These are phyloP conservation scores for Leccinum fibrillosum DNA, from an alignment of 768 basidiomycete species.

Conservation along the genomic window DNA sequence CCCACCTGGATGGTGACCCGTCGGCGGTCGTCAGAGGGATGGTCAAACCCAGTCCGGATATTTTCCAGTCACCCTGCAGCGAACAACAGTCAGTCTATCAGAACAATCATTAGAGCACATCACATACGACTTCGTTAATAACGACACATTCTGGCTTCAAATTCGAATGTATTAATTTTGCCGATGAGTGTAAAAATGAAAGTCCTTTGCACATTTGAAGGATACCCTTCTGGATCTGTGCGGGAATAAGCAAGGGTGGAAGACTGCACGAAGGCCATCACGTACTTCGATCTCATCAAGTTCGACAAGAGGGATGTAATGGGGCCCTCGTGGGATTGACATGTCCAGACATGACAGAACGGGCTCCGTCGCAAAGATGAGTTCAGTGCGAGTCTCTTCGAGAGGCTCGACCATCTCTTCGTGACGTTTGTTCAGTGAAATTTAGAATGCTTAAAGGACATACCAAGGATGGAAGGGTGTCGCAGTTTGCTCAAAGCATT, in stretches of 20 bases:
- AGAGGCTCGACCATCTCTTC: slow-evolving; percentile 96
- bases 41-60: slow-evolving; percentile 85
- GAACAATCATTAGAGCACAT: slow-evolving; percentile 4
- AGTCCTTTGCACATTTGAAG: slow-evolving; percentile 90
- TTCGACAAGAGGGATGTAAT: slow-evolving; percentile 62
- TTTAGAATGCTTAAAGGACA: slow-evolving; percentile 11
- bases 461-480: slow-evolving; percentile 91
- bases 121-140: slow-evolving; percentile 80
- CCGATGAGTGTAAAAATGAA: slow-evolving; percentile 88
- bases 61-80: slow-evolving; percentile 95
- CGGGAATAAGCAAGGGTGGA: slow-evolving; percentile 6
- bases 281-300: slow-evolving; percentile 93
- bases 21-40: slow-evolving; percentile 68
- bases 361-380: slow-evolving; percentile 93
- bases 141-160: slow-evolving; percentile 83
- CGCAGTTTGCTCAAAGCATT: slow-evolving; percentile 79
- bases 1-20: slow-evolving; percentile 79
- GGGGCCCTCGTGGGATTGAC: slow-evolving; percentile 65
- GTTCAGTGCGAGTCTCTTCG: slow-evolving; percentile 85
- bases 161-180: slow-evolving; percentile 89
- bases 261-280: slow-evolving; percentile 4
- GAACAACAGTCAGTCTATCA: background rate
- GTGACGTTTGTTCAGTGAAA: slow-evolving; percentile 3
- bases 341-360: slow-evolving; percentile 78
- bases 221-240: slow-evolving; percentile 92